Evolutionary conservation across 805 yeast genomes (phyloP), one percentile per base, ranked within the genome.

Genomic region (Blastobotrys muscicola): DNA sequence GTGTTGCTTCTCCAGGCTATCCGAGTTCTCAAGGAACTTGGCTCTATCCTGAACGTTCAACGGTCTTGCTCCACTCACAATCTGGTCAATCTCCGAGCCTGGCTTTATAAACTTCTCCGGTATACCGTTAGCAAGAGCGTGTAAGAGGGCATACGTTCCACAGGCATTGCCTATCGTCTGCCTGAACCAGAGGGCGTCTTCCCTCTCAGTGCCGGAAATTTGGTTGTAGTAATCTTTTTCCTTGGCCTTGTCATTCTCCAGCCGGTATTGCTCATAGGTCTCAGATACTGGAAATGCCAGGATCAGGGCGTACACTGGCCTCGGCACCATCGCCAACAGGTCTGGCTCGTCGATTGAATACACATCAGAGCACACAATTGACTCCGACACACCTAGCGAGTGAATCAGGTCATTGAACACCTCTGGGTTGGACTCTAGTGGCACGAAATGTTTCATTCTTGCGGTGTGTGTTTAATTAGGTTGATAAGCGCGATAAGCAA

Each of bases 101-200:
- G 52, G 45, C 13, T 53, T 55, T n/a, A 55, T 51, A 42, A 55
- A 50, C n/a, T 56, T 53, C 4, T 43, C 37, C 6, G 64, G 62
- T 4, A 60, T 51, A 8, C 60, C 61, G 38, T 72, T 61, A 35
- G 71, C 60, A 7, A 74, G 52, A 0, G 79, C 69, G 54, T 90
- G 97, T 15, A 90, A 65, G 38, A 92, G 60, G 0, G 95, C 97
- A 62, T 83, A 85, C 29, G 94, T 72, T 4, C 98, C 98, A 66
- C 98, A 90, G 0, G 94, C 94, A 59, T 90, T 90, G 49, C 75
- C 76, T 12, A 92, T 76, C 0, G 87, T 78, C 56, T 90, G 98
- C 51, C 76, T 78, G 53, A 80, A 76, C 97, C 97, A 92, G 11
- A 78, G 67, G 8, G 61, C 54, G 5, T 54, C 64, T 48, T 49